Evolutionary conservation across 2,329 filamentous ascomycete species (phyloP).

Genomic region (Zalaria obscura): DNA sequence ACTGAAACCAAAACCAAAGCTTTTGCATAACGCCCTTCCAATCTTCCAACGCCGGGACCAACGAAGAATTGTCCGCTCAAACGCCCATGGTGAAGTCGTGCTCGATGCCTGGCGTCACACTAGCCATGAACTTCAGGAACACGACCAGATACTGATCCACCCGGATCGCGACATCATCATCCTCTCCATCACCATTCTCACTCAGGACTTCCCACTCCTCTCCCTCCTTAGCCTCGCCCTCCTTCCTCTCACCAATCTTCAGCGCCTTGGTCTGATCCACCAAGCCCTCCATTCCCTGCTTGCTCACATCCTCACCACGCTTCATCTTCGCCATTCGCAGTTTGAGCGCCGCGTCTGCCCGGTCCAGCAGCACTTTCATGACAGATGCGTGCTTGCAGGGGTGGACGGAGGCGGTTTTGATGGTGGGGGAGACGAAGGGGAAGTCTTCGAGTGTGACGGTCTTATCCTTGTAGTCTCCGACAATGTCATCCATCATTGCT

Average conservation of each 20-base stretch:
- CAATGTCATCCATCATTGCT: constrained; percentile 92
- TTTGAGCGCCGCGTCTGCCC: constrained; percentile 85
- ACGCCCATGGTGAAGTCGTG: constrained; percentile 97
- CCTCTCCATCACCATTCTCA: constrained; percentile 40
- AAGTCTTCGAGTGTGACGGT: constrained; percentile 97
- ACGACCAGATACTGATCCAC: constrained; percentile 85
- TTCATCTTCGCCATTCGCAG: constrained; percentile 70
- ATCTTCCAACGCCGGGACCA: too few relatives aligned
- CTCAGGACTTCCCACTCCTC: constrained; percentile 51
- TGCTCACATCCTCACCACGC: constrained; percentile 31
- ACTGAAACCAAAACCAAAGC: too few relatives aligned
- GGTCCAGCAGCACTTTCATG: constrained; percentile 94
- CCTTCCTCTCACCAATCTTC: constrained; percentile 41
- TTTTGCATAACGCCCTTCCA: too few relatives aligned
- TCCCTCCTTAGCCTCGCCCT: constrained; percentile 26
- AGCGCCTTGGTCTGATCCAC: constrained; percentile 56
- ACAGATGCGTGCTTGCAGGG: constrained; percentile 95
- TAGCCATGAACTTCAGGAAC: constrained; percentile 62
- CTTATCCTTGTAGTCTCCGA: constrained; percentile 95
- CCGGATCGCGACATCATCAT: constrained; percentile 67
- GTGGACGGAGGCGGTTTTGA: constrained; percentile 95
- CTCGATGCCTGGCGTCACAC: constrained; percentile 89
- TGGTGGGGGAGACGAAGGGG: constrained; percentile 76
- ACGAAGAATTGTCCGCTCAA: constrained; percentile 25
- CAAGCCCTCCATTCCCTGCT: constrained; percentile 66